phyloP scores from a whole-genome alignment of 345 rosid genomes.

The Syzygium aqueum region DNA sequence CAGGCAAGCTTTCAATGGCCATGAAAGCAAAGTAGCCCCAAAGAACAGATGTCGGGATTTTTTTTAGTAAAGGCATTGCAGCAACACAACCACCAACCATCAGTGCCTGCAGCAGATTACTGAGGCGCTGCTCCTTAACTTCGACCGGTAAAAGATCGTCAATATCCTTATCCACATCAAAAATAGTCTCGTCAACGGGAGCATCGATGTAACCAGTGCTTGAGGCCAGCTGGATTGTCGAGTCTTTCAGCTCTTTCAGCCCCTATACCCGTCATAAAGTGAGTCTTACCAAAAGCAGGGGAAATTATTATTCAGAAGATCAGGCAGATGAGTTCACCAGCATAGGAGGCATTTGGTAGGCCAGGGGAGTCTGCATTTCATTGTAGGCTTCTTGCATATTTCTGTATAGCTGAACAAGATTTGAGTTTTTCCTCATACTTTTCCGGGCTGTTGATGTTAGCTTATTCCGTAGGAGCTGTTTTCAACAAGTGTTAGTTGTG shows the following conservation, averaged over 20 bases:
- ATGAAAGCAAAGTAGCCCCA: constrained; percentile 99
- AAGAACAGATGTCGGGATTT: constrained; percentile 89
- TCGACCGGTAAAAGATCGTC: constrained; percentile 84
- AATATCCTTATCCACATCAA: constrained; percentile 79
- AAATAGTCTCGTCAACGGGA: constrained; percentile 71
- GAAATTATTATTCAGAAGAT: constrained; percentile 1
- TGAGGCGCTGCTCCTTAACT: constrained; percentile 92
- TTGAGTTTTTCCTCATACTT: constrained; percentile 43
- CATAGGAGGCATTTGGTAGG: constrained; percentile 41
- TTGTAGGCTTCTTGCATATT: constrained; percentile 59
- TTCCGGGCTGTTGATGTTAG: constrained; percentile 53
- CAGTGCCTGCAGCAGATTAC: constrained; percentile 84
- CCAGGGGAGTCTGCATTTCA: constrained; percentile 64
- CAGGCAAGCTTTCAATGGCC: constrained; percentile 97
- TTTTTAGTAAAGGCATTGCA: constrained; percentile 89
- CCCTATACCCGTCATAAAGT: constrained; percentile 34
- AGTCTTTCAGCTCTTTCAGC: constrained; percentile 75
- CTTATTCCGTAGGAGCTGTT: constrained; percentile 58
- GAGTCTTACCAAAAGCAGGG: not conserved
- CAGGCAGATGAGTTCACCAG: constrained; percentile 23
- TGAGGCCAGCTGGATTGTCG: constrained; percentile 69
- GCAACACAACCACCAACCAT: constrained; percentile 89
- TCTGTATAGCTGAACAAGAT: constrained; percentile 45
- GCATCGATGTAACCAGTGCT: constrained; percentile 73
- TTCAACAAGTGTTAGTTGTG: not conserved